Conservation (phyloP, 2,329 filamentous ascomycete species). For the Trichoderma koningii region DNA sequence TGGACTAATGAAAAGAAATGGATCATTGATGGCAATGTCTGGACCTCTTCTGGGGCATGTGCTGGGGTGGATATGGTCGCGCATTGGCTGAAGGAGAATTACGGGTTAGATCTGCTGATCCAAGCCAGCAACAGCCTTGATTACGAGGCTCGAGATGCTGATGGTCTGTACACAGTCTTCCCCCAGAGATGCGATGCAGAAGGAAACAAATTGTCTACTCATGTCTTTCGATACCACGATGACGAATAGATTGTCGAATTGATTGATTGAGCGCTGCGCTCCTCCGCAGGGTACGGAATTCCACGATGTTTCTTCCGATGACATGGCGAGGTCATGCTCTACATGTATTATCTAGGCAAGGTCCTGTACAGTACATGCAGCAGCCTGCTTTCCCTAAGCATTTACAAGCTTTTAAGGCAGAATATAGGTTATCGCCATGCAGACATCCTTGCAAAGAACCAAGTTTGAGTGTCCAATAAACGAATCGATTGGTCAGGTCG, state of each 20-base stretch:
- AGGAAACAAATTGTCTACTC: background rate
- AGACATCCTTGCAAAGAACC: no score
- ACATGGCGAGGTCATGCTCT: no score
- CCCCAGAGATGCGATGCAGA: constrained; percentile 34
- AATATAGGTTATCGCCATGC: no score
- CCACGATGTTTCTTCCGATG: background rate
- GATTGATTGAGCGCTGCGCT: background rate
- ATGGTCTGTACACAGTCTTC: constrained; percentile 37
- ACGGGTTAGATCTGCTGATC: constrained; percentile 37
- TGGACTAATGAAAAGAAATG: constrained; percentile 49
- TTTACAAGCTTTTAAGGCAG: no score
- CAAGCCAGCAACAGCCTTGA: constrained; percentile 36
- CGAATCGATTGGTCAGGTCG: no score
- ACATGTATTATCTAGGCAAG: no score
- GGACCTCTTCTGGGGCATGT: constrained; percentile 49
- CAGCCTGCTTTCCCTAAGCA: no score
- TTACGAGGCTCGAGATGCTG: constrained; percentile 41
- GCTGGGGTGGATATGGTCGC: constrained; percentile 51
- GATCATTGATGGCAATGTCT: constrained; percentile 49
- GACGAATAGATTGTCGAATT: background rate
- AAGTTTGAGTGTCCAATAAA: no score
- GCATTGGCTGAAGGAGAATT: constrained; percentile 44
- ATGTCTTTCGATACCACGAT: background rate
- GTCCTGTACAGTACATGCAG: no score
- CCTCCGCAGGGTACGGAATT: no score